phyloP scores from a whole-genome alignment of 306 rosid species.

The Hippophae gyantsensis region DNA sequence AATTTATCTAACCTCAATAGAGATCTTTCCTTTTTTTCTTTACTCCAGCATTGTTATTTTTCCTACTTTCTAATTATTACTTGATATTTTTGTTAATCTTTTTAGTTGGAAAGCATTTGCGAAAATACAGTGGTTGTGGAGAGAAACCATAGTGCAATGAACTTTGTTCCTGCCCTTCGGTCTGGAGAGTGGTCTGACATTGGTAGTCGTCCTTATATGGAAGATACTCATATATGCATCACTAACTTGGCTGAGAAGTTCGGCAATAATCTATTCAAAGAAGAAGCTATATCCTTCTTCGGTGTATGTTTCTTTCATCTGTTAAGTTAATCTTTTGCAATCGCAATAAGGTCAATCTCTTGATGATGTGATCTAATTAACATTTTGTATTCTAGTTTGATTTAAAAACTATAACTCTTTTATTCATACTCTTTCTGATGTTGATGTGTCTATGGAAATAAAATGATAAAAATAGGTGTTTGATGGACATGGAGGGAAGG shows the following conservation, averaged over 20 bases:
- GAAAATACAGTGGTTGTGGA: slow-evolving; percentile 63
- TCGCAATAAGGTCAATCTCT: no score
- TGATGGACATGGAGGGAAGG: slow-evolving; percentile 93
- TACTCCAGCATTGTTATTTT: neutral
- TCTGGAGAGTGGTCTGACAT: slow-evolving; percentile 96
- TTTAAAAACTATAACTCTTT: no score
- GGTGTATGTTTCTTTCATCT: slow-evolving; percentile 52
- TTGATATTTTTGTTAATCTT: slow-evolving; percentile 4
- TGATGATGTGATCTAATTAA: no score
- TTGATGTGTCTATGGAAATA: slow-evolving; percentile 10
- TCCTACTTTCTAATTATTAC: slow-evolving; percentile 4
- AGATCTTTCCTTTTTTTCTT: neutral
- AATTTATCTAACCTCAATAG: no score
- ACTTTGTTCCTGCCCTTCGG: slow-evolving; percentile 55
- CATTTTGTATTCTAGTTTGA: no score
- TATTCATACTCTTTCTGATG: neutral
- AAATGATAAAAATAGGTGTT: slow-evolving; percentile 53
- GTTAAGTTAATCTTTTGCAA: slow-evolving; percentile 3
- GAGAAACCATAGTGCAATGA: slow-evolving; percentile 35
- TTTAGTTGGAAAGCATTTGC: slow-evolving; percentile 82
- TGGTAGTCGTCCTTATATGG: slow-evolving; percentile 67
- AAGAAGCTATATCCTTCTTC: slow-evolving; percentile 73
- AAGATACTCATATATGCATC: slow-evolving; percentile 88
- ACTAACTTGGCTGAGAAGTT: slow-evolving; percentile 65
- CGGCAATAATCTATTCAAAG: slow-evolving; percentile 24